Conservation (phyloP, 495 filamentous ascomycete species). For the Thermothielavioides terrestris region DNA sequence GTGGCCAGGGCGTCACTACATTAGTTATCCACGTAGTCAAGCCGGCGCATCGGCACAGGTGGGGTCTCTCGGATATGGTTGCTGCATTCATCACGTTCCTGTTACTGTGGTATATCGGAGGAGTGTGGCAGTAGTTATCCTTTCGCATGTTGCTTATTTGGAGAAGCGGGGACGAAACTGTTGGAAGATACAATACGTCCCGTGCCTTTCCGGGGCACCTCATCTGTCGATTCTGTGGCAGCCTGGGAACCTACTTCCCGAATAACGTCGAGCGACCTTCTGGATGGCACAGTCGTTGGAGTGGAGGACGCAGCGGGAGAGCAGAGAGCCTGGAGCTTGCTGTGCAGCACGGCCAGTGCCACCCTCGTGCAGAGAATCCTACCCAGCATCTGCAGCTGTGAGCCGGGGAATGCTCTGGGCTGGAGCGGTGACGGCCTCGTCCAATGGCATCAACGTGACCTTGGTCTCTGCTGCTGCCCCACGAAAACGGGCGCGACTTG, state of each 20-base stretch:
- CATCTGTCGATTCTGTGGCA: constrained; percentile 13
- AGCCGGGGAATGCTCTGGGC: constrained; percentile 8
- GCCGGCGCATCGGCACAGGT: not conserved
- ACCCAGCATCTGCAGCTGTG: constrained; percentile 7
- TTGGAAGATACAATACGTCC: constrained; percentile 2
- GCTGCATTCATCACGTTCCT: no score
- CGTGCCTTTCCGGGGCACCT: constrained; percentile 8
- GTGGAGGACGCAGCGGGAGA: not conserved
- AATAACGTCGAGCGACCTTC: constrained; percentile 9
- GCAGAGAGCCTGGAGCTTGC: not conserved
- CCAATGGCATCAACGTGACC: not conserved
- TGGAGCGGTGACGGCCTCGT: constrained; percentile 4
- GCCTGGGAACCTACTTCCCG: constrained; percentile 8
- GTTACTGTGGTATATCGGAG: not conserved
- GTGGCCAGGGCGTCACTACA: no score
- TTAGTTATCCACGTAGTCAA: no score
- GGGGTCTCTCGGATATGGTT: no score
- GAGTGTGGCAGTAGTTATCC: no score
- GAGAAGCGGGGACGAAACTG: constrained; percentile 2
- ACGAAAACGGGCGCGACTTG: no score
- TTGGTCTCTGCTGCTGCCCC: no score
- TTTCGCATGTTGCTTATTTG: not conserved
- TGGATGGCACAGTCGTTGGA: not conserved
- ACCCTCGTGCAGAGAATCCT: constrained; percentile 2
- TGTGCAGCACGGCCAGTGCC: not conserved